phyloP scores from a whole-genome alignment of 2,329 filamentous ascomycete species.

The Tolypocladium cylindrosporum region DNA sequence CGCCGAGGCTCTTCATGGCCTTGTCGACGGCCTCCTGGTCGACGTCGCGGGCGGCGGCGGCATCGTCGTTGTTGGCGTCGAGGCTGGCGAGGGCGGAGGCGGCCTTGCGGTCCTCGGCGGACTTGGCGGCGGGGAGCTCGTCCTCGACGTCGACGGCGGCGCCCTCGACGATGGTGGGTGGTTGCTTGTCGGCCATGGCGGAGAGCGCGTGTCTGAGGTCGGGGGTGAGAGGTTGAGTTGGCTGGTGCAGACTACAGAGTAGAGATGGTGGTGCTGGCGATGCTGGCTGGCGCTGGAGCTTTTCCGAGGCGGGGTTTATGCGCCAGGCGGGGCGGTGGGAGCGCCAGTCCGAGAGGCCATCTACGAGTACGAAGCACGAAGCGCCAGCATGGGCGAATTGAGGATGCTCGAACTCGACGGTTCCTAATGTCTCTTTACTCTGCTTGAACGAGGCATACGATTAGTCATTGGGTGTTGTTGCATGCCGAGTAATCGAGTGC shows the following conservation, averaged over 20 bases:
- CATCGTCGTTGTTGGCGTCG: slow-evolving; percentile 43
- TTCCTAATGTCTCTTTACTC: background rate
- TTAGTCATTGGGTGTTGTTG: background rate
- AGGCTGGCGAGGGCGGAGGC: slow-evolving; percentile 64
- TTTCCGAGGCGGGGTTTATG: background rate
- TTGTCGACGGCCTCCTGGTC: slow-evolving; percentile 62
- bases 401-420: background rate
- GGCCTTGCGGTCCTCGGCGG: slow-evolving; percentile 68
- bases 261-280: background rate
- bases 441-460: no score
- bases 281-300: background rate
- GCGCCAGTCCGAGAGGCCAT: background rate
- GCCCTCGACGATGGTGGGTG: slow-evolving; percentile 47
- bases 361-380: background rate
- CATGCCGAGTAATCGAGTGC: background rate
- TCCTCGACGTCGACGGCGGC: slow-evolving; percentile 51
- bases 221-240: background rate
- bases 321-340: background rate
- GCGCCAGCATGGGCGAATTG: background rate
- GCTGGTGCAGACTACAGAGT: background rate
- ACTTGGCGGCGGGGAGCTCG: slow-evolving; percentile 44
- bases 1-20: slow-evolving; percentile 56
- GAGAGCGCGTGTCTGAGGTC: background rate
- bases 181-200: slow-evolving; percentile 52
- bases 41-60: slow-evolving; percentile 42